Conservation (phyloP, 306 rosid genomes). For the Dryas drummondii region DNA sequence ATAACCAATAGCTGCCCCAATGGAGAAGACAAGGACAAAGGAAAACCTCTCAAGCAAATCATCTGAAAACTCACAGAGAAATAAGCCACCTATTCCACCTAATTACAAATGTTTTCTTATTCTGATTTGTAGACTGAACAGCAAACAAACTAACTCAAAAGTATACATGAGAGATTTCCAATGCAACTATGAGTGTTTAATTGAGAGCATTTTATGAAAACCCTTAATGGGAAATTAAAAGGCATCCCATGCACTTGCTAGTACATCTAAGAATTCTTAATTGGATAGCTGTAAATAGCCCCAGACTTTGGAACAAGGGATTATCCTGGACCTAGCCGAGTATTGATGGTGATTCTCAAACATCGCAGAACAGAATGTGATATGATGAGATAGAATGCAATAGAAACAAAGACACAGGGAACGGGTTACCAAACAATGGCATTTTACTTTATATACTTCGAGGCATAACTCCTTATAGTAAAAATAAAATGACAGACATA, state of each 20-base stretch:
- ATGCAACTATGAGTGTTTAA: neutral
- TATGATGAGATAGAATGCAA: neutral
- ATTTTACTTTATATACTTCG: too few species aligned
- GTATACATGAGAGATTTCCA: neutral
- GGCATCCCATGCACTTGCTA: neutral
- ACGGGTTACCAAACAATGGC: neutral
- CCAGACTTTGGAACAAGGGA: neutral
- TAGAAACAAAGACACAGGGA: neutral
- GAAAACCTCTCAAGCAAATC: neutral
- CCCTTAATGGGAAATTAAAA: neutral
- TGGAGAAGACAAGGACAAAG: neutral
- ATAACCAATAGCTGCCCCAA: neutral
- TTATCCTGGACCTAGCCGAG: neutral
- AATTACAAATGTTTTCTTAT: neutral
- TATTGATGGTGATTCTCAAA: neutral
- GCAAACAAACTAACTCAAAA: neutral
- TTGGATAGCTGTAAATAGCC: neutral
- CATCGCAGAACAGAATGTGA: neutral
- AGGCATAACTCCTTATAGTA: neutral
- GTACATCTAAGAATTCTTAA: neutral
- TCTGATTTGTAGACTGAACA: neutral
- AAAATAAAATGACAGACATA: constrained; percentile 27
- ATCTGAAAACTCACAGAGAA: neutral
- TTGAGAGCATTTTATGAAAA: neutral
- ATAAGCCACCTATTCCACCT: neutral